Conservation (phyloP, 148 eudicot genomes). For the Polygonum maritimum region DNA sequence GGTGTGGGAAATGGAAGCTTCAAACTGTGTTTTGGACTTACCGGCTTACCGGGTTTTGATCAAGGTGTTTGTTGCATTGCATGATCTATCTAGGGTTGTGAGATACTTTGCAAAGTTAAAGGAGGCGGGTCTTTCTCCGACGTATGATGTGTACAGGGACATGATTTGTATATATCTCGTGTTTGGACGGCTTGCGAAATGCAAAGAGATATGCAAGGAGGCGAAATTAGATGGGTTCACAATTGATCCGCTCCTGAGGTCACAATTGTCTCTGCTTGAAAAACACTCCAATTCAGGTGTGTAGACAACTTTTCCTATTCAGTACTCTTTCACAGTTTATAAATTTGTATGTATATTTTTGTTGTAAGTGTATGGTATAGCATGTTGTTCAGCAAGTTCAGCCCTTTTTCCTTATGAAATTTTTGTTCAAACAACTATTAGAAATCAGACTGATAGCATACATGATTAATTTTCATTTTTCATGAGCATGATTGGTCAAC, state of each 20-base stretch:
- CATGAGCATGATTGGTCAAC: too few relatives aligned
- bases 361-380: neutral
- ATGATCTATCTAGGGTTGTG: conserved; percentile 70
- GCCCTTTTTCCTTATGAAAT: too few relatives aligned
- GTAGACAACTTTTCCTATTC: neutral
- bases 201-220: conserved; percentile 73
- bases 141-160: conserved; percentile 60
- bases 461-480: too few relatives aligned
- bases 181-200: conserved; percentile 72
- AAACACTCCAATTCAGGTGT: conserved; percentile 19
- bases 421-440: too few relatives aligned
- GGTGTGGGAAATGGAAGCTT: conserved; percentile 93
- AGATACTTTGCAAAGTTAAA: conserved; percentile 70
- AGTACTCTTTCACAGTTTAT: neutral
- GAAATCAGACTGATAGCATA: too few relatives aligned
- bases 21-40: conserved; percentile 53
- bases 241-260: conserved; percentile 42
- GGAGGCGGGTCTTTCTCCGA: conserved; percentile 76
- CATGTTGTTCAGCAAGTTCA: neutral
- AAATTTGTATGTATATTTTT: too few relatives aligned
- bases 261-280: conserved; percentile 41
- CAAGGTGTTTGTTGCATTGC: conserved; percentile 64
- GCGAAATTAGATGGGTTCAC: conserved; percentile 61
- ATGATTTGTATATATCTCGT: conserved; percentile 42
- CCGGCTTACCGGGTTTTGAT: conserved; percentile 77